phyloP scores from a whole-genome alignment of 2,329 filamentous ascomycete species.

The Achaetomium macrosporum region DNA sequence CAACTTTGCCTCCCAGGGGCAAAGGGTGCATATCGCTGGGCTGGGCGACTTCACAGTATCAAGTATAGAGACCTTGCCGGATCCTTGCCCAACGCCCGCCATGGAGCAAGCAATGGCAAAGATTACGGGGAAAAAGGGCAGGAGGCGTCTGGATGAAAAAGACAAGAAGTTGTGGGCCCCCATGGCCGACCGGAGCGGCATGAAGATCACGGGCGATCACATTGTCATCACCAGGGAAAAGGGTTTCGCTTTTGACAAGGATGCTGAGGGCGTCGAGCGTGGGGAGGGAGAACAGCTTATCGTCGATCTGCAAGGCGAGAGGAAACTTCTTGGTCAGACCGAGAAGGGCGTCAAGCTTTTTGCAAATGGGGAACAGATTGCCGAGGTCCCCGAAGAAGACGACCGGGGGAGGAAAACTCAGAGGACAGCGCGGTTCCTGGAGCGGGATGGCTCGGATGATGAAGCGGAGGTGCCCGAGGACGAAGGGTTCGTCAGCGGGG shows the following conservation, averaged over 20 bases:
- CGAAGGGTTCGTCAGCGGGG: constrained; percentile 50
- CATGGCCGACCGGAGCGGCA: constrained; percentile 95
- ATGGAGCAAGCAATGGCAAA: constrained; percentile 86
- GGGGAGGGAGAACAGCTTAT: constrained; percentile 96
- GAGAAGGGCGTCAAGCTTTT: constrained; percentile 83
- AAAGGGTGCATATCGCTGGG: constrained; percentile 86
- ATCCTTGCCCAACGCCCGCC: constrained; percentile 89
- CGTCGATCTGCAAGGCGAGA: constrained; percentile 77
- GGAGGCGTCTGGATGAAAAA: constrained; percentile 84
- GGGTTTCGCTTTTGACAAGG: constrained; percentile 68
- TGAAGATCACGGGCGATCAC: constrained; percentile 94
- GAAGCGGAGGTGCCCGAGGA: constrained; percentile 51
- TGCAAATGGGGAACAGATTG: constrained; percentile 65
- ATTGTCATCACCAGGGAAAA: constrained; percentile 77
- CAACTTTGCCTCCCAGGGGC: constrained; percentile 81
- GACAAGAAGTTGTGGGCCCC: constrained; percentile 94
- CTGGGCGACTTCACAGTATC: constrained; percentile 82
- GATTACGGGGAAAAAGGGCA: constrained; percentile 71
- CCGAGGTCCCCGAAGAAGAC: constrained; percentile 50
- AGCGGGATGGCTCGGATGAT: constrained; percentile 53
- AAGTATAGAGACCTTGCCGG: constrained; percentile 79
- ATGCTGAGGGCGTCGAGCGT: constrained; percentile 62
- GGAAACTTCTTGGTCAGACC: constrained; percentile 73
- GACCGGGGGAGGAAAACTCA: constrained; percentile 57
- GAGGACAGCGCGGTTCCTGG: constrained; percentile 52